These are phyloP conservation scores for Phanerochaete carnosa DNA, from an alignment of 768 basidiomycete species.

Conservation along the genomic window DNA sequence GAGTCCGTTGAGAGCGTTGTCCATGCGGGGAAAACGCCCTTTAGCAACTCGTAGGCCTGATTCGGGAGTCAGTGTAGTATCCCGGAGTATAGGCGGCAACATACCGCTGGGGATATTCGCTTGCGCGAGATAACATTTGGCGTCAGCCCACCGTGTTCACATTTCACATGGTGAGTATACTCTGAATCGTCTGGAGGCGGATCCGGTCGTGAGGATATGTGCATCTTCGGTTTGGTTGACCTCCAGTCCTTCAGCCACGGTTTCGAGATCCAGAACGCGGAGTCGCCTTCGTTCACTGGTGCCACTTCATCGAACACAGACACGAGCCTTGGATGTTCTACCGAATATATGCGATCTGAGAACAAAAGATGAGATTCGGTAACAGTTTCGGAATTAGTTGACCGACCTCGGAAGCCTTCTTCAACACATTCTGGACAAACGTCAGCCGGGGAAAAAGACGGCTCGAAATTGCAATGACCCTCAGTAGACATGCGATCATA, in stretches of 20 bases:
- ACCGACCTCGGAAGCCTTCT: neutral
- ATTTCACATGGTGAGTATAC: constrained; percentile 58
- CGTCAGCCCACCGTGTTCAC: constrained; percentile 66
- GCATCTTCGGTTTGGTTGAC: constrained; percentile 73
- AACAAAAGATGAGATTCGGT: neutral
- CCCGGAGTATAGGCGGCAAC: constrained; percentile 6
- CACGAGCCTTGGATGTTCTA: constrained; percentile 63
- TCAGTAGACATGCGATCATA: constrained; percentile 37
- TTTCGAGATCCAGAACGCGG: constrained; percentile 73
- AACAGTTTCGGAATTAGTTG: too few species aligned
- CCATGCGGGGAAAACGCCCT: constrained; percentile 64
- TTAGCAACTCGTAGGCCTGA: constrained; percentile 58
- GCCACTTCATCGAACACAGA: constrained; percentile 53
- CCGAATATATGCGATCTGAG: constrained; percentile 65
- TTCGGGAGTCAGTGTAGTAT: neutral
- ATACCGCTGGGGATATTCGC: constrained; percentile 60
- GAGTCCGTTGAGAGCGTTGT: constrained; percentile 45
- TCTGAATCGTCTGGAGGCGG: constrained; percentile 62
- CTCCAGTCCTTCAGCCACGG: constrained; percentile 82
- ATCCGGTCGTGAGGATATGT: constrained; percentile 52
- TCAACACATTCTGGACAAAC: constrained; percentile 61
- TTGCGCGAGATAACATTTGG: constrained; percentile 53
- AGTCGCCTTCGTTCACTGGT: constrained; percentile 37
- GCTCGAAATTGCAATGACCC: constrained; percentile 45
- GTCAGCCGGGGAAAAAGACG: constrained; percentile 44